Base-by-base conservation (phyloP, 1,139 yeast genomes). In the Spathaspora sp. region DNA sequence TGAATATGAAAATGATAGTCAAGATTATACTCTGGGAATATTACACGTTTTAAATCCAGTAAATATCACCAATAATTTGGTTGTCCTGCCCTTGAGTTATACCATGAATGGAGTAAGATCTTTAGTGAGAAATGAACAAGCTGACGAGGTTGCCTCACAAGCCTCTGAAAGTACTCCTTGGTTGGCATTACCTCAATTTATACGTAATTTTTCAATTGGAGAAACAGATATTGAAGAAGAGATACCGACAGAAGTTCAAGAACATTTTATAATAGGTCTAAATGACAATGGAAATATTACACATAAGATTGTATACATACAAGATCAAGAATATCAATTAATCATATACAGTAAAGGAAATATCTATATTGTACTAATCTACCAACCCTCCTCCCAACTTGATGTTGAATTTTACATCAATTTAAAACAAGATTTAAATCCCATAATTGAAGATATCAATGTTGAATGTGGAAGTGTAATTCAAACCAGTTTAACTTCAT, bases 11-110 rank as follows among this genome's bases (percentile, higher is more conserved):
- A 6, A 10, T 3, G 31, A 36, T 1, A 48, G 41, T 3, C 27
- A 18, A 34, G 44, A 43, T 42, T n/a, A 41, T 13, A 23, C 45
- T 13, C 43, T 23, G 36, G 47, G 50, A 15, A 29, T 47, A 31
- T 31, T 31, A 26, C 41, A 33, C 13, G 48, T 67, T 39, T 54
- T 72, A 16, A 63, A 70, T 46, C 77, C 78, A 0, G 49, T 68
- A 5, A 65, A 57, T 43, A 51, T 72, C 18, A 68, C 78, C 2
- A 70, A 67, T 47, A 68, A 63, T 40, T 58, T 72, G 43, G 72
- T 72, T 7, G 64, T 72, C 10, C 70, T 61, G 67, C 78, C 79
- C 0, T 49, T 73, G 10, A 68, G 63, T 46, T 64, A 60, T 40
- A 72, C 78, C 0, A 60, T 73, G 44, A 68, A 62, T 44, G 69